phyloP scores from a whole-genome alignment of 805 yeast species.

The Saturnispora galanensis region DNA sequence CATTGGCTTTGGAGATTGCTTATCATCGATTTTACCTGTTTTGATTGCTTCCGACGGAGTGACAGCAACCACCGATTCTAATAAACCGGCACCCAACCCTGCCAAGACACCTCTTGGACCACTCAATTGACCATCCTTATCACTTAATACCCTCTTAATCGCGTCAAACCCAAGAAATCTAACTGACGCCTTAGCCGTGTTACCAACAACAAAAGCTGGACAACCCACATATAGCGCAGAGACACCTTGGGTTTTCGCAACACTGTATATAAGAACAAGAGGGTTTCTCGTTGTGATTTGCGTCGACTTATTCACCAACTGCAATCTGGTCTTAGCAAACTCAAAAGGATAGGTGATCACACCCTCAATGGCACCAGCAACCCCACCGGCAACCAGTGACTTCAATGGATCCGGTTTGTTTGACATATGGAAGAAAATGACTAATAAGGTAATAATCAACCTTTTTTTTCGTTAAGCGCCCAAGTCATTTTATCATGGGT shows the following conservation, averaged over 20 bases:
- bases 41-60: slow-evolving; percentile 97
- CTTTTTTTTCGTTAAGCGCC: not conserved
- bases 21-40: slow-evolving; percentile 92
- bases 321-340: slow-evolving; percentile 90
- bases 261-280: slow-evolving; percentile 61
- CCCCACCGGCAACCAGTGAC: slow-evolving; percentile 90
- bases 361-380: slow-evolving; percentile 96
- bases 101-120: slow-evolving; percentile 91
- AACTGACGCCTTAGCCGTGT: slow-evolving; percentile 93
- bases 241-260: slow-evolving; percentile 71
- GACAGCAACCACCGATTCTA: slow-evolving; percentile 87
- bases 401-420: slow-evolving; percentile 51
- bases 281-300: slow-evolving; percentile 68
- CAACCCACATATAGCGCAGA: slow-evolving; percentile 84
- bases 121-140: slow-evolving; percentile 76
- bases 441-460: not conserved
- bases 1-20: slow-evolving; percentile 63
- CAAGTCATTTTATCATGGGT: too few relatives aligned
- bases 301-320: slow-evolving; percentile 58
- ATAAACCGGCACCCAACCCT: slow-evolving; percentile 93
- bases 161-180: slow-evolving; percentile 88
- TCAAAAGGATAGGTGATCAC: slow-evolving; percentile 91
- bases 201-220: slow-evolving; percentile 93
- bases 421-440: not conserved
- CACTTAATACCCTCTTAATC: slow-evolving; percentile 67